A percentile compares a stretch with the other conserved stretches of the same genome.
Conservation (phyloP, 1,139 yeast species). For the Suhomyces maxii region DNA sequence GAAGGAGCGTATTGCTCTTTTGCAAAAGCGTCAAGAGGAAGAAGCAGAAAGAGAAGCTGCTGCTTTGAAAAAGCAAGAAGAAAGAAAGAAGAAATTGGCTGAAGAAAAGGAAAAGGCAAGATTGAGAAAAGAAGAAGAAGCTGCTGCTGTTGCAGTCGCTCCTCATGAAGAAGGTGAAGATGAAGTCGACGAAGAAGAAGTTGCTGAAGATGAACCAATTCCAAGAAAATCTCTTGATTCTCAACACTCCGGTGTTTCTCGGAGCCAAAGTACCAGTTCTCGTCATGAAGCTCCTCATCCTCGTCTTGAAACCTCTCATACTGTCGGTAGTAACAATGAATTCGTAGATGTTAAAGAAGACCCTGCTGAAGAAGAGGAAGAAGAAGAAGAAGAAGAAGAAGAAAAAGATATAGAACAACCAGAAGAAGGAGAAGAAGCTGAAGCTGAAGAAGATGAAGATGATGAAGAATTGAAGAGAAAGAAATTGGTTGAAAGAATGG, state of each 20-base stretch:
- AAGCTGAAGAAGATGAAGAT: slow-evolving; percentile 40
- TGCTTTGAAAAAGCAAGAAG: slow-evolving; percentile 55
- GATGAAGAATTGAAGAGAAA: slow-evolving; percentile 80
- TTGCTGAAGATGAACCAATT: background rate
- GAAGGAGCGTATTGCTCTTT: slow-evolving; percentile 80
- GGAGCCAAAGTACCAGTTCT: background rate
- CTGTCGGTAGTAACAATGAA: slow-evolving; percentile 3
- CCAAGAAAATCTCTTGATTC: slow-evolving; percentile 4
- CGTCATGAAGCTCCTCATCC: slow-evolving; percentile 2
- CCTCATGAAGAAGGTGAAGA: slow-evolving; percentile 1
- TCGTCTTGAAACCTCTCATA: slow-evolving; percentile 6
- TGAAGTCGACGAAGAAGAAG: slow-evolving; percentile 2
- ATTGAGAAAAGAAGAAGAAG: slow-evolving; percentile 7
- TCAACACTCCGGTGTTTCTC: slow-evolving; percentile 1
- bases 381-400: slow-evolving; percentile 3
- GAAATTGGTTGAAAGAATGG: slow-evolving; percentile 90
- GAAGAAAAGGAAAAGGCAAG: slow-evolving; percentile 29
- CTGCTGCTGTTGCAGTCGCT: slow-evolving; percentile 1
- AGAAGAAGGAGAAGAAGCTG: slow-evolving; percentile 2
- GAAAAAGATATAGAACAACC: no score
- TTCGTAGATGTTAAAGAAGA: slow-evolving; percentile 4
- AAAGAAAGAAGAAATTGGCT: slow-evolving; percentile 47
- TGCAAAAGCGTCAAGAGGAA: slow-evolving; percentile 80
- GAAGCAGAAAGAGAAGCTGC: slow-evolving; percentile 77
- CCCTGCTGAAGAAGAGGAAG: background rate